Base-by-base conservation (phyloP, 2,329 filamentous ascomycete genomes). In the Pseudocercospora macadamiae region DNA sequence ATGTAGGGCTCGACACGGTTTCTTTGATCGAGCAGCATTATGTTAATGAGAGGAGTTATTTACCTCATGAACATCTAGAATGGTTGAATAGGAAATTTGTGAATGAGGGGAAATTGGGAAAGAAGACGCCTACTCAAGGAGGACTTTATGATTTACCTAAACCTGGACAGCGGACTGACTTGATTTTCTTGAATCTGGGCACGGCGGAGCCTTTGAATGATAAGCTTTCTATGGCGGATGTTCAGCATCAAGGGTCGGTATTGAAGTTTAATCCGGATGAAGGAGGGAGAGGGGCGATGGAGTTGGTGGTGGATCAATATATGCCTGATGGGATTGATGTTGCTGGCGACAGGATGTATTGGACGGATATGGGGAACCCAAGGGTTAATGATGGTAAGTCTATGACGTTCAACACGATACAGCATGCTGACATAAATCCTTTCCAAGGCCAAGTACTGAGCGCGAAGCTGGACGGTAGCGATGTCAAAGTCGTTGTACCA, bases 21-120 rank as follows among this genome's bases (percentile, higher is more conserved):
- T 74, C 77, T 0, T 76, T 81, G 51, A 84, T 85, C 52, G 82
- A 85, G 59, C 64, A 77, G 25, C 78, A 84, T 59, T 84, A 85
- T 64, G 73, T 83, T 55, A 62, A 75, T 2, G 82, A 84, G 65
- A 77, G 82, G 3, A 73, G 75, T 1, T 71, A n/a, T n/a, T n/a
- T 83, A 0, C 65, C 73, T 1, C 52, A 70, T 0, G 68, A 69
- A 2, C 71, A 75, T 0, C 73, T 82, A 10, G 72, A 81, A 55
- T 84, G 73, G 59, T 69, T 84, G 2, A 69, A 75, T 16, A 68
- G 72, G 4, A 71, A 77, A 5, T 84, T 79, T 63, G 68, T 84
- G 39, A 69, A 75, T 12, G 60, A 79, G 4, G 80, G 80, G 4
- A 80, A 74, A 32, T 69, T 84, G 1, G 82, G 82, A 2, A 57